Percentiles rank a stretch among this genome's conserved stretches.
Conservation (phyloP, 768 basidiomycete genomes). For the Podaxis sp. region DNA sequence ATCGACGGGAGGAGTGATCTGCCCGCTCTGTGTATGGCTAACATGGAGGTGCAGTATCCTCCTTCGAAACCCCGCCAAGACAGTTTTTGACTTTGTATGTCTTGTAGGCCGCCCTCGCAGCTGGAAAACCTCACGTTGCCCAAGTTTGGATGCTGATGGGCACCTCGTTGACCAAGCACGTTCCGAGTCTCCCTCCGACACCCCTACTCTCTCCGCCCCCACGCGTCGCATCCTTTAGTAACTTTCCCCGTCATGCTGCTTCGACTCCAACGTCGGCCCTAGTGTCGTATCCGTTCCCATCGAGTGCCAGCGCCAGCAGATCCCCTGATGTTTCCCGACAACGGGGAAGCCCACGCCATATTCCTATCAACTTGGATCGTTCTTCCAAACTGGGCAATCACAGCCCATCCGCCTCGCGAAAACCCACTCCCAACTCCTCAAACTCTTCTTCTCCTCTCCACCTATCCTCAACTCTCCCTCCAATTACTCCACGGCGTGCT, state of each 20-base stretch:
- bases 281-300: conserved; percentile 26
- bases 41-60: conserved; percentile 48
- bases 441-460: conserved; percentile 58
- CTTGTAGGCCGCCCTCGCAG: conserved; percentile 56
- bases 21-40: conserved; percentile 51
- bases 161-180: conserved; percentile 51
- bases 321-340: conserved; percentile 6
- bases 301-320: not conserved
- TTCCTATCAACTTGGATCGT: conserved; percentile 17
- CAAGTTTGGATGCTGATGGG: conserved; percentile 70
- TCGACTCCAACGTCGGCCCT: not conserved
- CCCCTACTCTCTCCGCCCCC: conserved; percentile 24
- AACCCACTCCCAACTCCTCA: conserved; percentile 57
- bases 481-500: conserved; percentile 40
- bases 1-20: conserved; percentile 48
- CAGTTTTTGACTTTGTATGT: not conserved
- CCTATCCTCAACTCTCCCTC: conserved; percentile 40
- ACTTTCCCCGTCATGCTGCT: conserved; percentile 18
- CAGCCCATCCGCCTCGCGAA: conserved; percentile 35
- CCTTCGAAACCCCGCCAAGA: not conserved
- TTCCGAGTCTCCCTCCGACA: conserved; percentile 35
- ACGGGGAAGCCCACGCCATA: conserved; percentile 12
- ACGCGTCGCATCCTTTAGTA: conserved; percentile 9
- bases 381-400: not conserved
- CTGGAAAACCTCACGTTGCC: conserved; percentile 52